Evolutionary conservation across 2,329 filamentous ascomycete genomes (phyloP).

Genomic region (Leptographium radiaticola): DNA sequence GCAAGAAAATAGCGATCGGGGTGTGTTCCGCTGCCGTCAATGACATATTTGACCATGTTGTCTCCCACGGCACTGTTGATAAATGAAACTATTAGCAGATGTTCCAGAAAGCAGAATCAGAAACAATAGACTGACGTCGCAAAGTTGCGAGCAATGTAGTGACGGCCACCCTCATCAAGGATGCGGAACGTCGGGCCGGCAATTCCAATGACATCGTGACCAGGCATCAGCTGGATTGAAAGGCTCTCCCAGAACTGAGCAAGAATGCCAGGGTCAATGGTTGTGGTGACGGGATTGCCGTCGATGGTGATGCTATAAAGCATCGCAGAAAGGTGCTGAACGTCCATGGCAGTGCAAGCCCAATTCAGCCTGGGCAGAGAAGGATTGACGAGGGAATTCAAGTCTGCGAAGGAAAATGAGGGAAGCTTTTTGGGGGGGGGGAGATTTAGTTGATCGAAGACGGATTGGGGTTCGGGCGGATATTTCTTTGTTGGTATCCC

Average conservation of each 20-base stretch:
- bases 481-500: background rate
- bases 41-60: conserved; percentile 7
- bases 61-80: conserved; percentile 4
- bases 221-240: conserved; percentile 7
- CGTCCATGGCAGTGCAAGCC: background rate
- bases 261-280: conserved; percentile 6
- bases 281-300: conserved; percentile 3
- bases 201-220: conserved; percentile 5
- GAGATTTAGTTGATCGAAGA: background rate
- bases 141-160: conserved; percentile 8
- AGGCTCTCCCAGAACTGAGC: conserved; percentile 7
- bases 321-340: background rate
- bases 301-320: conserved; percentile 5
- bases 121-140: background rate
- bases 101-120: background rate
- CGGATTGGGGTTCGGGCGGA: too few species aligned
- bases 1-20: conserved; percentile 9
- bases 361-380: background rate
- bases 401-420: too few species aligned
- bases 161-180: conserved; percentile 8
- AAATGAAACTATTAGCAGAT: background rate
- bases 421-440: too few species aligned
- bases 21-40: conserved; percentile 9
- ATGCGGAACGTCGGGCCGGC: conserved; percentile 6
- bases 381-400: background rate